Evolutionary conservation across 1,139 yeast species (phyloP), one percentile per base, ranked within the genome.

Genomic region (Kluyveromyces sp.): DNA sequence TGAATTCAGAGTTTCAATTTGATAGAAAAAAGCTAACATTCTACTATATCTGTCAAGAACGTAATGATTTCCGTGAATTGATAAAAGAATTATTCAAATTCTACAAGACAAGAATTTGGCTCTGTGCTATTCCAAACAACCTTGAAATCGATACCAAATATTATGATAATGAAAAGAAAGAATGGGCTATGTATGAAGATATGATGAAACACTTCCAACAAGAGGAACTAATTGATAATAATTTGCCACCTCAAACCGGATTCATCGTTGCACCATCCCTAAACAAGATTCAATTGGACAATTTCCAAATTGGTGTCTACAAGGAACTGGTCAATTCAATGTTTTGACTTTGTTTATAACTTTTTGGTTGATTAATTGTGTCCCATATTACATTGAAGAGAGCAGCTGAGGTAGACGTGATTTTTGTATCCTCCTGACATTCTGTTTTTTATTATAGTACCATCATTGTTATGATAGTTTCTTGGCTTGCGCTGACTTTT

Each of bases 81-180:
- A 95, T 92, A 48, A 84, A 92, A 57, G 97, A 92, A 59, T 71
- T 92, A 53, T 92, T 92, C 72, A 83, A 92, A 59, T 84, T 88
- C 50, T 92, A 89, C 74, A 92, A 92, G 69, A 92, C 97, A 1
- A 78, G 98, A 61, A 92, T 92, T 58, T 94, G 98, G 98, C 77
- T 90, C 74, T 90, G 97, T 70, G 95, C 97, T 3, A 87, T 90
- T 26, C 68, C 74, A 27, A 63, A 63, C 45, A 62, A 63, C 47
- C 43, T 64, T 41, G 54, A 54, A 2, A 61, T 64, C 35, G 63
- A 59, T 42, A 47, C 53, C 26, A 61, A 60, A 43, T 61, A 59
- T 42, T 61, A 60, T 41, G 59, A 58, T 42, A 43, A 46, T n/a
- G 51, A 58, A 31, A 53, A 52, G 25, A 53, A 55, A 35, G 65